Evolutionary conservation across 2,329 filamentous ascomycete genomes (phyloP), one percentile per base, ranked within the genome.

Genomic region (Sarocladiaceae sp.): DNA sequence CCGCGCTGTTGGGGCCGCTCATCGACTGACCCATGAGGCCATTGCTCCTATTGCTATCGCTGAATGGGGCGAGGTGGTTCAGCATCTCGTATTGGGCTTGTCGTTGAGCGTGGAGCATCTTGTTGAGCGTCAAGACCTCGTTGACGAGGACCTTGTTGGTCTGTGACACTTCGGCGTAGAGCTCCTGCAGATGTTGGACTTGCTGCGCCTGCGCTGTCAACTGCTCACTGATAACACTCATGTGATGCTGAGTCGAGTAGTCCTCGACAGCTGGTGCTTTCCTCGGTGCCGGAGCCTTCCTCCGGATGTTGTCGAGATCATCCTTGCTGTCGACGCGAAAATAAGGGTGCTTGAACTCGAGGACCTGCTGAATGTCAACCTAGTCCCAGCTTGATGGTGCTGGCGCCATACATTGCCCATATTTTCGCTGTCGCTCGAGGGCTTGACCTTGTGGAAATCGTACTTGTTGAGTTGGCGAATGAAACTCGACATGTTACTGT

Each of bases 401-500:
- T 13, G 7, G 6, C 26, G 21, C 53, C 60, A 51, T 55, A 66
- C 64, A 47, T 67, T 67, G 44, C 64, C 63, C 27, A 58, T 58
- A 45, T 51, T 50, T 26, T 64, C 60, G 47, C 56, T 56, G 35
- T 68, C 65, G 42, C 60, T 62, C 3, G 64, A 63, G 13, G 65
- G 64, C 50, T 93, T 80, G 51, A 97, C 90, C 73, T 98, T 98
- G 73, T 98, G 93, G 56, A 98, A 98, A 61, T 95, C 90, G 64
- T 95, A 96, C 63, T 96, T 96, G 71, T 96, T 96, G 47, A 96
- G 71, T 63, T 96, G 90, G 40, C 90, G 85, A 47, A 96, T 90
- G 61, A 96, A 96, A 66, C 89, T 95, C 24, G 90, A 90, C 69
- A 96, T 96, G 64, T 96, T 96, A 76, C 88, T 95, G 68, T 97